phyloP scores from a whole-genome alignment of 371 early-diverging fungal genomes.

The Zychaea mexicana region DNA sequence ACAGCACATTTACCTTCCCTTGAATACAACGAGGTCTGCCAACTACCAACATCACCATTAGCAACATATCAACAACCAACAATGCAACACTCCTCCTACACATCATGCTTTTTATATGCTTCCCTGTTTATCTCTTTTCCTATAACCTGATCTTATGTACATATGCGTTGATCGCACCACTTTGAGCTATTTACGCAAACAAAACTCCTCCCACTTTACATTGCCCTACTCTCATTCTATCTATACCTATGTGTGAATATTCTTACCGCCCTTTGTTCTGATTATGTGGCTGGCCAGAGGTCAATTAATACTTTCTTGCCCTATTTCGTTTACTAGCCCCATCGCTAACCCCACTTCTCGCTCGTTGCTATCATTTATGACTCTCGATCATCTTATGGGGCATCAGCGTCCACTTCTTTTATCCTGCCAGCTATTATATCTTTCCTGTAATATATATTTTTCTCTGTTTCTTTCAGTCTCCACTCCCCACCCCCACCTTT shows the following conservation, averaged over 20 bases:
- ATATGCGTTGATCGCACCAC: conserved; percentile 17
- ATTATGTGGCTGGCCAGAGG: conserved; percentile 8
- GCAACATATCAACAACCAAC: too few relatives aligned
- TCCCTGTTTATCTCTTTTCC: background rate
- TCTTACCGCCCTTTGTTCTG: background rate
- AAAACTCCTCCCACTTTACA: background rate
- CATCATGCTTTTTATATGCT: conserved; percentile 3
- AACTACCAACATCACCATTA: background rate
- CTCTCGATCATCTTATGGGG: background rate
- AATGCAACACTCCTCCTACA: background rate
- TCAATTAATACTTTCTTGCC: background rate
- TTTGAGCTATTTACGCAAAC: background rate
- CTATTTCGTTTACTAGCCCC: background rate
- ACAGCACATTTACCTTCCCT: background rate
- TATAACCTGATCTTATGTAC: conserved; percentile 15
- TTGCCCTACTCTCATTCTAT: background rate
- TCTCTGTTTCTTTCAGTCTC: background rate
- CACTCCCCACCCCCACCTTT: background rate
- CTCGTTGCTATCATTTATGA: background rate
- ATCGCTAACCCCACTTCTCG: background rate
- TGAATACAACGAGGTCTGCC: background rate
- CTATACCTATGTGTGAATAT: conserved; percentile 15
- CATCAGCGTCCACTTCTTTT: background rate
- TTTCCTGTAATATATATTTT: background rate
- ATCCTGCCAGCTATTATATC: background rate